Evolutionary conservation across 768 basidiomycete species (phyloP).

Genomic region (Leucosporidium scottii): DNA sequence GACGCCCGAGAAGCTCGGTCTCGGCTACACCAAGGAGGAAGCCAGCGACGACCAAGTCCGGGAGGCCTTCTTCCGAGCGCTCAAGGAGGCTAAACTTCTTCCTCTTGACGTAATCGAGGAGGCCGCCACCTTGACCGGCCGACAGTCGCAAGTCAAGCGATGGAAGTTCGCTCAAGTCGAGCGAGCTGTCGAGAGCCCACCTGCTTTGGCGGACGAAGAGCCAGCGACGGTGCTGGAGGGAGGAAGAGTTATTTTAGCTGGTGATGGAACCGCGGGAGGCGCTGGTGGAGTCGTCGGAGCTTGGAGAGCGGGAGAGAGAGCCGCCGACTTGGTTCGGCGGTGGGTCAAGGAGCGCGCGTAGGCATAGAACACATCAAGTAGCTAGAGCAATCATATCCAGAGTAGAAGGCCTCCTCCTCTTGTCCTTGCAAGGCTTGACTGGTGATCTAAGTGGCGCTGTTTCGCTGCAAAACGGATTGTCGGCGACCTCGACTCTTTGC

Average conservation of each 20-base stretch:
- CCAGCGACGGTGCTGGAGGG: neutral
- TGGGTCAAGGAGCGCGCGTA: neutral
- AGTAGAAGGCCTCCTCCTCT: too few relatives aligned
- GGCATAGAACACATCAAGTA: too few relatives aligned
- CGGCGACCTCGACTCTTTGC: too few relatives aligned
- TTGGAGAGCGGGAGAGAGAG: neutral
- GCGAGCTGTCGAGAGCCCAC: neutral
- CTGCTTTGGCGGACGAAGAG: neutral
- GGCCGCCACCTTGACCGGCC: neutral
- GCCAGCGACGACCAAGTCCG: neutral
- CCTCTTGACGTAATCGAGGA: neutral
- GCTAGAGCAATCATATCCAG: too few relatives aligned
- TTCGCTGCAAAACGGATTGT: too few relatives aligned
- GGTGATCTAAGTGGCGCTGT: too few relatives aligned
- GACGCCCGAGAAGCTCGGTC: constrained; percentile 3
- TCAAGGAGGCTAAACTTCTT: neutral
- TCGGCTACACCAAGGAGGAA: constrained; percentile 1
- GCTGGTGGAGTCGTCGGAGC: neutral
- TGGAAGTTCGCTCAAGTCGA: constrained; percentile 4
- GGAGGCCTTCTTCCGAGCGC: neutral
- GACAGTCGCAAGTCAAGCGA: neutral
- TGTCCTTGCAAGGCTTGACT: too few relatives aligned
- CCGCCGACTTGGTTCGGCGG: neutral
- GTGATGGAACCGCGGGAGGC: neutral
- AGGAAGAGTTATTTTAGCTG: neutral